Evolutionary conservation across 176 grass and related monocot species (phyloP), one percentile per base, ranked within the genome.

Genomic region (Canna indica): DNA sequence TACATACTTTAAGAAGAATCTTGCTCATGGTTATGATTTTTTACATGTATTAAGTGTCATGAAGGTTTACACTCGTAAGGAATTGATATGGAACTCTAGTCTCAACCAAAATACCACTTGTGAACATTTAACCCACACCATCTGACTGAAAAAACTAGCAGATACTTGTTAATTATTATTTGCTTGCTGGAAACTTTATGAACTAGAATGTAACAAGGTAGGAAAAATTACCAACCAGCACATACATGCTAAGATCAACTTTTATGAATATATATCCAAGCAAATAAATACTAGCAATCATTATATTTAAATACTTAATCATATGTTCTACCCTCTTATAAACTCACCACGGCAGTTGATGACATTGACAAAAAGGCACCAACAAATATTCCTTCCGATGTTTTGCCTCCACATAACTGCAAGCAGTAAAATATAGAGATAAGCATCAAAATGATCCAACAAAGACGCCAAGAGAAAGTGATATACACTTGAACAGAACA

Each of bases 321-420:
- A 10, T 26, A 26, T 12, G 26, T 67, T 13, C 5, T 38, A 24
- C 17, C 31, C 29, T 6, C 18, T 34, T 64, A 29, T 54, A 64
- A 32, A 33, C 60, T 64, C 88, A 96, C 92, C 79, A 96, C 88
- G 79, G 92, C 88, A 22, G 92, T 96, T 7, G 92, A 96, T 78
- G 92, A 96, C 92, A 96, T 96, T 42, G 92, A 96, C 76, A 96
- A 84, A 75, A 96, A 83, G 80, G 85, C 83, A 22, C 92, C 92
- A 58, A 96, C 92, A 26, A 96, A 96, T 63, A 96, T 74, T 36
- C 92, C 92, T 80, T 96, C 92, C 33, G 90, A 91, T 69, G 78
- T 89, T 91, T 91, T 96, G 70, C 92, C 92, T 64, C 86, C 88
- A 75, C 88, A 90, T 75, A 96, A 80, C 88, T 96, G 83, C 34